phyloP scores from a whole-genome alignment of 2,329 filamentous ascomycete genomes.

The Aspergillus brasiliensis region DNA sequence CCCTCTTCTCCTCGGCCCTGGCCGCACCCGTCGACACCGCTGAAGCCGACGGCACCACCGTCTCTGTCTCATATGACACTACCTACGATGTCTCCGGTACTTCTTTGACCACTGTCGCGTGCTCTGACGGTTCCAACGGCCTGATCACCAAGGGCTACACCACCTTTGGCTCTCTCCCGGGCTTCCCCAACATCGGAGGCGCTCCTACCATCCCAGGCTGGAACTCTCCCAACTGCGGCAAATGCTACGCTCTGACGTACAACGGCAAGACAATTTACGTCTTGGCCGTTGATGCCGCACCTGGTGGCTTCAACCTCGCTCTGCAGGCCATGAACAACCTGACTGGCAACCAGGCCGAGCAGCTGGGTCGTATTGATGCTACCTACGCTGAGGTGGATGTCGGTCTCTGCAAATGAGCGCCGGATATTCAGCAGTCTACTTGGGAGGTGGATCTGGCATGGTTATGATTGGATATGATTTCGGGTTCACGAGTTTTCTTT shows the following conservation, averaged over 20 bases:
- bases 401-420: constrained; percentile 13
- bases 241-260: constrained; percentile 55
- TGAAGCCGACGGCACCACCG: constrained; percentile 13
- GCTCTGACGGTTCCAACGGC: constrained; percentile 41
- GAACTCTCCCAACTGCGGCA: constrained; percentile 53
- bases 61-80: constrained; percentile 68
- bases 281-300: constrained; percentile 51
- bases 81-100: constrained; percentile 66
- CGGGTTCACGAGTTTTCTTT: background rate
- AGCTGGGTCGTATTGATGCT: constrained; percentile 46
- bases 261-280: constrained; percentile 49
- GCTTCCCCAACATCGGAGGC: constrained; percentile 54
- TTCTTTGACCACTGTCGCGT: constrained; percentile 56
- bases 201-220: constrained; percentile 51
- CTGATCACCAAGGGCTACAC: constrained; percentile 34
- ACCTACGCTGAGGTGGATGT: constrained; percentile 29
- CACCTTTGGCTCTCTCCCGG: constrained; percentile 49
- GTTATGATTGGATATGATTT: background rate
- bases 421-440: too few relatives aligned
- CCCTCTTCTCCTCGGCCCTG: constrained; percentile 25
- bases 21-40: constrained; percentile 23
- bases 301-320: constrained; percentile 53
- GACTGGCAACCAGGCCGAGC: constrained; percentile 49
- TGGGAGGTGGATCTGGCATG: background rate
- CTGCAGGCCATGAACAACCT: constrained; percentile 52